Evolutionary conservation across 139 green algal species (phyloP).

Genomic region (Monoraphidium neglectum): DNA sequence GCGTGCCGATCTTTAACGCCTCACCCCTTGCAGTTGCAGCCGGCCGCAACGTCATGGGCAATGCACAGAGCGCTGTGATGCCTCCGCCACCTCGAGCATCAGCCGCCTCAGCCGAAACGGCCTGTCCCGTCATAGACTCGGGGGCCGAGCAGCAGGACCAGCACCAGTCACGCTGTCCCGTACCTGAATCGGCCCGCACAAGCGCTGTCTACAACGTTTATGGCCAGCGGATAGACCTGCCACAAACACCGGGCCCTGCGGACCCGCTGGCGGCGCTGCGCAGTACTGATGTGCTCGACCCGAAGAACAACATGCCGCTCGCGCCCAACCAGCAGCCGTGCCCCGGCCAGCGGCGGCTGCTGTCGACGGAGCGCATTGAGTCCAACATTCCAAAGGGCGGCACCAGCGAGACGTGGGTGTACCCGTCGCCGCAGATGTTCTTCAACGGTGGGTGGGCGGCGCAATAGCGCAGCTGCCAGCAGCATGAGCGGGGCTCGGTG

Average conservation of each 20-base stretch:
- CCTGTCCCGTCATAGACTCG: too few relatives aligned
- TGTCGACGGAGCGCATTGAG: slow-evolving; percentile 71
- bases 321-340: slow-evolving; percentile 88
- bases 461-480: too few relatives aligned
- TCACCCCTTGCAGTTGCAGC: too few relatives aligned
- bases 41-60: too few relatives aligned
- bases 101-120: too few relatives aligned
- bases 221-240: slow-evolving; percentile 68
- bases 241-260: background rate
- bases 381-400: slow-evolving; percentile 94
- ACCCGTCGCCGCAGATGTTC: slow-evolving; percentile 97
- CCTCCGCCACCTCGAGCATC: too few relatives aligned
- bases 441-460: slow-evolving; percentile 84
- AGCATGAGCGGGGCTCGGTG: too few relatives aligned
- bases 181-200: slow-evolving; percentile 29
- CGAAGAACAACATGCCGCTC: slow-evolving; percentile 92
- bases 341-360: slow-evolving; percentile 75
- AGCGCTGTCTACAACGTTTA: slow-evolving; percentile 92
- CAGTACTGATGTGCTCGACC: slow-evolving; percentile 63
- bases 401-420: slow-evolving; percentile 83
- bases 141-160: background rate
- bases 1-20: too few relatives aligned
- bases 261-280: slow-evolving; percentile 31
- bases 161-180: background rate
- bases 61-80: too few relatives aligned